These are phyloP conservation scores for Theileria annulata DNA, from an alignment of 169 alveolate species.

Conservation along the genomic window DNA sequence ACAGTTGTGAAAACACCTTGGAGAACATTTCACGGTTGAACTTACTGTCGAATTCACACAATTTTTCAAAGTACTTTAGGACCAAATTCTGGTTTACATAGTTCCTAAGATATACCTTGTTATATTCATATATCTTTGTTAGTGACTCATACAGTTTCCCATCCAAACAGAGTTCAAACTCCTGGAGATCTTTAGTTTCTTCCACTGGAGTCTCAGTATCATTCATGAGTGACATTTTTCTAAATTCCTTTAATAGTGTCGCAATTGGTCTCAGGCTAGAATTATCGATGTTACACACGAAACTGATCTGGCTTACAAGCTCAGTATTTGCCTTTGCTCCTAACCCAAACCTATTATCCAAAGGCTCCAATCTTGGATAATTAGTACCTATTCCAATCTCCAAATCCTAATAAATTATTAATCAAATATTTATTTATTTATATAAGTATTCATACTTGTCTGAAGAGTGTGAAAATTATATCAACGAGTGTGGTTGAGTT, in stretches of 20 bases:
- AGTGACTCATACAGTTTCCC: not conserved
- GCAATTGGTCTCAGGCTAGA: constrained; percentile 2
- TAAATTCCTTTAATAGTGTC: not conserved
- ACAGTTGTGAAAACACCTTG: constrained; percentile 6
- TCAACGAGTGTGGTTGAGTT: not conserved
- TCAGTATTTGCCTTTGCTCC: not conserved
- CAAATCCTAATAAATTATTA: not conserved
- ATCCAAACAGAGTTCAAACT: constrained; percentile 4
- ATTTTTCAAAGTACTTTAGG: not conserved
- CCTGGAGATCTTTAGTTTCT: not conserved
- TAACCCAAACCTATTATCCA: not conserved
- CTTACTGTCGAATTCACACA: not conserved
- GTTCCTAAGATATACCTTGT: not conserved
- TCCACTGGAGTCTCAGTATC: not conserved
- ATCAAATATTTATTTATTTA: not conserved
- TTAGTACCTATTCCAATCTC: constrained; percentile 1
- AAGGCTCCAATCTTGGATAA: not conserved
- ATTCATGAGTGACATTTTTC: not conserved
- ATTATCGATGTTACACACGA: not conserved
- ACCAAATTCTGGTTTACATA: constrained; percentile 1
- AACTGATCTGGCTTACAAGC: constrained; percentile 1
- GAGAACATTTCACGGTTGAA: not conserved
- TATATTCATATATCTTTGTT: not conserved
- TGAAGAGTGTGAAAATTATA: not conserved
- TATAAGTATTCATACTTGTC: not conserved